These are phyloP conservation scores for Lecanicillium sp. DNA, from an alignment of 2,329 filamentous ascomycete genomes.

Conservation along the genomic window DNA sequence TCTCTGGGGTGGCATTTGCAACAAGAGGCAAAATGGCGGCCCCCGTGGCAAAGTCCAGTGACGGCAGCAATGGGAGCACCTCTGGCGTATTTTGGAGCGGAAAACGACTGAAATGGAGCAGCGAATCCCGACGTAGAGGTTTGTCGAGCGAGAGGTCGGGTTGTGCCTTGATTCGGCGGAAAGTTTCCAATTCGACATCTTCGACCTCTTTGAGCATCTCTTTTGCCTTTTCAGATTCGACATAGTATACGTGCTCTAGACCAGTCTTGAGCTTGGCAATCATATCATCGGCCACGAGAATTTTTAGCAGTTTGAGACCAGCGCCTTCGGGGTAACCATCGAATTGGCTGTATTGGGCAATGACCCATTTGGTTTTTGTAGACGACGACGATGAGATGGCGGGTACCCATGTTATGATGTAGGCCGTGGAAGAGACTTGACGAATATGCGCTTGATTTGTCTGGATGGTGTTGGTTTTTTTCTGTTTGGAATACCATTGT, in stretches of 20 bases:
- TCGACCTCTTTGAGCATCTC: background rate
- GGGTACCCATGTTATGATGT: slow-evolving; percentile 3
- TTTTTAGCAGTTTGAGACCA: background rate
- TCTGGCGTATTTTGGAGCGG: too few species aligned
- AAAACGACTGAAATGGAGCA: background rate
- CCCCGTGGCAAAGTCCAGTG: slow-evolving; percentile 1
- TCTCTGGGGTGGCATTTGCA: slow-evolving; percentile 1
- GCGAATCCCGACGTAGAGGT: background rate
- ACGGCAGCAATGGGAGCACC: too few species aligned
- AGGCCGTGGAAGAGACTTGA: too few species aligned
- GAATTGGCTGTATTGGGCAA: slow-evolving; percentile 6
- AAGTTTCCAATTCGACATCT: too few species aligned
- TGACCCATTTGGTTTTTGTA: slow-evolving; percentile 1
- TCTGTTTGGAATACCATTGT: too few species aligned
- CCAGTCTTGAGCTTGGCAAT: background rate
- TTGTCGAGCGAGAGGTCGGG: background rate
- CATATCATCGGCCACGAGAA: slow-evolving; percentile 1
- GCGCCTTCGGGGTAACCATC: slow-evolving; percentile 4
- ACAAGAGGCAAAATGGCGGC: slow-evolving; percentile 2
- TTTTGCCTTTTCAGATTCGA: background rate
- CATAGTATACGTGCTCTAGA: slow-evolving; percentile 5
- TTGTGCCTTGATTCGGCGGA: background rate
- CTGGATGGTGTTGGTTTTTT: background rate
- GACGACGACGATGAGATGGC: slow-evolving; percentile 7
- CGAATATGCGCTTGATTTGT: too few species aligned